Percentiles rank a stretch among this genome's conserved stretches.
Evolutionary conservation across 1,284 basidiomycete genomes (phyloP).

Genomic region (Ustilago curta): DNA sequence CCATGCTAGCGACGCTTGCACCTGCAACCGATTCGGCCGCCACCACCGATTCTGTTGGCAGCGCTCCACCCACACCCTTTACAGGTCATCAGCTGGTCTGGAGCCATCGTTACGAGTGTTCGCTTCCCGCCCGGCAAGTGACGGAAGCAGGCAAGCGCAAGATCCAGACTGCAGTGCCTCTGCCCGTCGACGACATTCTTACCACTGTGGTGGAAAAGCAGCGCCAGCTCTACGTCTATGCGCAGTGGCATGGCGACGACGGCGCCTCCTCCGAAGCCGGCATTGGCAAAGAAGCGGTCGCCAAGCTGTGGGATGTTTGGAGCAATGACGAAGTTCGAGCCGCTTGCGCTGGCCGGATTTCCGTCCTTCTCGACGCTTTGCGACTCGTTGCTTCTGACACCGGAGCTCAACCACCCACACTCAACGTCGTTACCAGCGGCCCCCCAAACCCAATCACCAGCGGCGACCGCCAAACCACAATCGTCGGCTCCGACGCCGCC

Average conservation of each 20-base stretch:
- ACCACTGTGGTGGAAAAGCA: conserved; percentile 40
- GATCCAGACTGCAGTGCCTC: conserved; percentile 30
- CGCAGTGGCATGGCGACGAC: conserved; percentile 45
- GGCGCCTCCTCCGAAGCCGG: conserved; percentile 14
- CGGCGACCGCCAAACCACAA: conserved; percentile 16
- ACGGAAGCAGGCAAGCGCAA: conserved; percentile 33
- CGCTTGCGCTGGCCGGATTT: conserved; percentile 33
- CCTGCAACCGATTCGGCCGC: neutral
- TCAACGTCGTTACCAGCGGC: neutral
- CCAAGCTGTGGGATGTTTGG: conserved; percentile 49
- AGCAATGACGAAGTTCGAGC: conserved; percentile 37
- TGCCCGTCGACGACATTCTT: conserved; percentile 36
- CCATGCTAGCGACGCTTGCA: conserved; percentile 13
- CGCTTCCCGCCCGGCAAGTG: conserved; percentile 25
- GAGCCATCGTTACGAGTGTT: conserved; percentile 42
- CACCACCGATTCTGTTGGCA: neutral
- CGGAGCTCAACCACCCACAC: neutral
- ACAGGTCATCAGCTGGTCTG: conserved; percentile 42
- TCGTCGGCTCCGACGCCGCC: conserved; percentile 26
- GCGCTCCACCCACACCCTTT: conserved; percentile 35
- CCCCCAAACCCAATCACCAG: neutral
- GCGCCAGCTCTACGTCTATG: conserved; percentile 40
- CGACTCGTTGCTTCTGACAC: conserved; percentile 31
- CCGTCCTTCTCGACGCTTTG: conserved; percentile 31
- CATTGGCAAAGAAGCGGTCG: conserved; percentile 28